These are phyloP conservation scores for Metschnikowia kunwiensis DNA, from an alignment of 805 yeast species.

Conservation along the genomic window DNA sequence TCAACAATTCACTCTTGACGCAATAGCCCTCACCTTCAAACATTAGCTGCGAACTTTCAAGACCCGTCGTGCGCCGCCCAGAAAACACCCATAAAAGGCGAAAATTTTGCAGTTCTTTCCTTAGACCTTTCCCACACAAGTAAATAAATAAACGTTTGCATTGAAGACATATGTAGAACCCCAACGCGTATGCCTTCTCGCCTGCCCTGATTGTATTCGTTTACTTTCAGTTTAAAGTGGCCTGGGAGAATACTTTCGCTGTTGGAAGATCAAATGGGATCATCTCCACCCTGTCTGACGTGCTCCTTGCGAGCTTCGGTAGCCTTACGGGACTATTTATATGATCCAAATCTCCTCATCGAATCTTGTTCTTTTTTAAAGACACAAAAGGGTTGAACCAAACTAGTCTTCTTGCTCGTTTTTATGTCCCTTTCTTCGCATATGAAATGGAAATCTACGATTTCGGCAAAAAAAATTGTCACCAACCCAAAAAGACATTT, in stretches of 20 bases:
- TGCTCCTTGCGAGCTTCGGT: slow-evolving; percentile 15
- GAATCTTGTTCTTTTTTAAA: too few species aligned
- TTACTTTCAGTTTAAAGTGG: slow-evolving; percentile 49
- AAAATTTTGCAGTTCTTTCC: background rate
- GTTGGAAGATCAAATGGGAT: slow-evolving; percentile 39
- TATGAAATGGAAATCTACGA: too few species aligned
- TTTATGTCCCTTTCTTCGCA: too few species aligned
- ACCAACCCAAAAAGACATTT: too few species aligned
- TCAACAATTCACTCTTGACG: too few species aligned
- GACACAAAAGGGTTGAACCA: too few species aligned
- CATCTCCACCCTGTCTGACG: slow-evolving; percentile 46
- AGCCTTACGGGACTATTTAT: slow-evolving; percentile 21
- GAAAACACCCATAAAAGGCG: slow-evolving; percentile 1
- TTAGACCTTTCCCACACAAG: too few species aligned
- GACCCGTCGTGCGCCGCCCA: slow-evolving; percentile 8
- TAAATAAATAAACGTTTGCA: slow-evolving; percentile 9
- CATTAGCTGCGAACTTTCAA: too few species aligned
- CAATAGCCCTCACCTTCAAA: too few species aligned
- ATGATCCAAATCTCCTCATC: slow-evolving; percentile 17
- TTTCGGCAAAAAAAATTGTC: too few species aligned
- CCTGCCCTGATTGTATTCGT: slow-evolving; percentile 47
- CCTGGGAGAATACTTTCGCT: slow-evolving; percentile 44
- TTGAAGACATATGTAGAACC: slow-evolving; percentile 5
- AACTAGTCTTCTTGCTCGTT: too few species aligned
- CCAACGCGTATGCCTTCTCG: slow-evolving; percentile 50